Base-by-base conservation (phyloP, 2,329 filamentous ascomycete species). In the Dichotomopilus funicola region DNA sequence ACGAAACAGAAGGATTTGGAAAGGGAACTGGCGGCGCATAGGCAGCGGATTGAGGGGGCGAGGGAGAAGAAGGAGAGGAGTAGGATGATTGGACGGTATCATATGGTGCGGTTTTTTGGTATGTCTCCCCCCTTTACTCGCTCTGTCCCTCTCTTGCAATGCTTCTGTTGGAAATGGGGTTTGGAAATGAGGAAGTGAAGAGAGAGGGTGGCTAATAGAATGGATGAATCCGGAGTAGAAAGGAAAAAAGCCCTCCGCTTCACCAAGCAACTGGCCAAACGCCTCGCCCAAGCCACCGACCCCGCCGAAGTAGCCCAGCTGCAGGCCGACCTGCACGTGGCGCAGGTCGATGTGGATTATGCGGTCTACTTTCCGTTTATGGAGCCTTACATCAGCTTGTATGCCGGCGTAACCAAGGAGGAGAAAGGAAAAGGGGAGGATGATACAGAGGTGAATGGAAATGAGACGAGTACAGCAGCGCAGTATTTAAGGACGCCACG, bases 41-140 rank as follows among this genome's bases (percentile, higher is more conserved):
- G 82, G 69, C 75, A 81, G 60, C 85, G 88, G 64, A 75, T 91
- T 56, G 75, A 71, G 4, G 77, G 80, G 59, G 76, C 79, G 48
- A 74, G 80, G 57, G 76, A 78, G 56, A 82, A 83, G 64, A 85
- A 83, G 71, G 78, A 77, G 66, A 78, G 82, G 62, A 78, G 78
- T 63, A 78, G 82, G 57, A 89, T 91, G 81, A 90, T 91, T 59
- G 77, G 77, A 50, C 87, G 85, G 69, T 94, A 91, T 64, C 88
- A 92, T 68, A 91, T 89, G 81, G 82, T 92, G 50, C 78, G 89
- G 34, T 94, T 94, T 68, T 92, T 92, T 70, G 89, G 88, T 88
- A 75, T 51, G 78, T 64, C 5, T 19, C 34, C 27, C 12, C 9
- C 13, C 1, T 6, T 19, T 19, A 5, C 5, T 35, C 19, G 34